These are phyloP conservation scores for Stromatinia cepivora DNA, from an alignment of 2,329 filamentous ascomycete species.

Conservation along the genomic window DNA sequence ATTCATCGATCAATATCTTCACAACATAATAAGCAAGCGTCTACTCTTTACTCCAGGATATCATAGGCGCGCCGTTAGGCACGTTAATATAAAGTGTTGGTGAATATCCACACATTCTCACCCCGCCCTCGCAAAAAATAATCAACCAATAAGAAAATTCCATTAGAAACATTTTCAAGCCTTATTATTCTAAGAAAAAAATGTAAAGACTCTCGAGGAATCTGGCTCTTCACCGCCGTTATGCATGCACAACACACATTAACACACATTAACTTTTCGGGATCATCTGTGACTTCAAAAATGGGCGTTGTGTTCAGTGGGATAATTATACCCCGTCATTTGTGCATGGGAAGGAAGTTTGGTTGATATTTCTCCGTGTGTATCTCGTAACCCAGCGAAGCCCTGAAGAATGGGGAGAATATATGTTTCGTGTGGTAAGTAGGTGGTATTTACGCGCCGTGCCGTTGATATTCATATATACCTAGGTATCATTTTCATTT, in stretches of 20 bases:
- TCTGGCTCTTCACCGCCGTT: slow-evolving; percentile 27
- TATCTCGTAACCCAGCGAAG: neutral
- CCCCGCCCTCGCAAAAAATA: neutral
- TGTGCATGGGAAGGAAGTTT: too few species aligned
- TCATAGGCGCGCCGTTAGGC: too few species aligned
- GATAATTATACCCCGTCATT: too few species aligned
- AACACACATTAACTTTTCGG: too few species aligned
- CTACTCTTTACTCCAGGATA: too few species aligned
- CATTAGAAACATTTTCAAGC: neutral
- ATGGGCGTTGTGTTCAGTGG: too few species aligned
- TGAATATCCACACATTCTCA: neutral
- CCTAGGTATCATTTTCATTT: neutral
- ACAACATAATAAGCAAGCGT: too few species aligned
- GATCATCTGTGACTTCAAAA: too few species aligned
- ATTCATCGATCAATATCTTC: too few species aligned
- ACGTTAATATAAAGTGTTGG: too few species aligned
- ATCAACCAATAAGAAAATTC: slow-evolving; percentile 16
- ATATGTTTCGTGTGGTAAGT: neutral
- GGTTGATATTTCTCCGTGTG: too few species aligned
- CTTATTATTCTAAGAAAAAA: too few species aligned
- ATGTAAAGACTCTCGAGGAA: neutral
- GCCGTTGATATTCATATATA: neutral
- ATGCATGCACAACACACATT: slow-evolving; percentile 27
- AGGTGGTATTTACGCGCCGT: neutral
- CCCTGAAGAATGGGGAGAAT: neutral